These are phyloP conservation scores for Fusarium proliferatum DNA, from an alignment of 2,329 filamentous ascomycete genomes.

Conservation along the genomic window DNA sequence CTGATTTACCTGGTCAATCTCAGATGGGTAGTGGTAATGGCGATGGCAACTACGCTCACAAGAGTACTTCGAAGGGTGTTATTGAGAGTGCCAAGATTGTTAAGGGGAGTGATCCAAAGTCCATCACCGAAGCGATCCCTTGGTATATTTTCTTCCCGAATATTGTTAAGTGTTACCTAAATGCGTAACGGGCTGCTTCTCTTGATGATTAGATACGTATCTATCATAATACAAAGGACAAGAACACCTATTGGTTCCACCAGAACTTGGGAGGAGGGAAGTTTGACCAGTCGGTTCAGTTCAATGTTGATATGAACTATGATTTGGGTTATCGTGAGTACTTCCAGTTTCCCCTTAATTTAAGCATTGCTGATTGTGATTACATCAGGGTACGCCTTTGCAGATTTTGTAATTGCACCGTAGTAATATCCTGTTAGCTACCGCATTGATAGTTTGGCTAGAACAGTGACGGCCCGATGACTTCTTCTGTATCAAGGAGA, in stretches of 20 bases:
- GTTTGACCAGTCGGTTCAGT: not conserved
- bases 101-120: not conserved
- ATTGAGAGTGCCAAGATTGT: not conserved
- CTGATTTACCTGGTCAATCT: not conserved
- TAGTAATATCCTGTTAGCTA: too few relatives aligned
- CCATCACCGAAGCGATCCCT: not conserved
- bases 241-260: not conserved
- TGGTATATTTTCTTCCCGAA: not conserved
- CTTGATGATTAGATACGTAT: slow-evolving; percentile 1
- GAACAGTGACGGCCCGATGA: not conserved
- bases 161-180: not conserved
- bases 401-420: not conserved
- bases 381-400: not conserved
- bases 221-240: not conserved
- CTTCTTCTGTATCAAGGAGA: not conserved
- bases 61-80: not conserved
- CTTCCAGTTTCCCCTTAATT: fast-evolving
- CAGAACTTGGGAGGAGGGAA: not conserved
- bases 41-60: not conserved
- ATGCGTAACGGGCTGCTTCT: not conserved
- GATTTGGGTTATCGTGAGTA: not conserved
- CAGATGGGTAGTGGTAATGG: not conserved
- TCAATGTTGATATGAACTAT: not conserved
- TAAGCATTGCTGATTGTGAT: not conserved
- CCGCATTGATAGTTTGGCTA: not conserved